Evolutionary conservation across 495 filamentous ascomycete genomes (phyloP).

Genomic region (Xylaria flabelliformis): DNA sequence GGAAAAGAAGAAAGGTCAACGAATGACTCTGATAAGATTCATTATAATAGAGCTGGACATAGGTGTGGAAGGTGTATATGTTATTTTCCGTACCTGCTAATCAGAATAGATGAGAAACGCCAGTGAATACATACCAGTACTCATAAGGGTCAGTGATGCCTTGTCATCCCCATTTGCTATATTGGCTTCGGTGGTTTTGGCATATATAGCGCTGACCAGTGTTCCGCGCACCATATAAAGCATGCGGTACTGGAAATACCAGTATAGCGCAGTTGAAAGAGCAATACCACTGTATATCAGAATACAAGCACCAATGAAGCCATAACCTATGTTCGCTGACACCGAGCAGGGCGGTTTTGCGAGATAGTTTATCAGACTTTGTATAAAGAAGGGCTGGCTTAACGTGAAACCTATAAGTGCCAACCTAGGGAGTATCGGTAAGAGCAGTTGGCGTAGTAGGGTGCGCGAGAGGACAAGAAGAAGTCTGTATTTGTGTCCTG

Average conservation of each 20-base stretch:
- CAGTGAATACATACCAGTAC: neutral
- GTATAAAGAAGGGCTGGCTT: conserved; percentile 69
- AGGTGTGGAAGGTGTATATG: no score
- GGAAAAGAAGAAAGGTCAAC: neutral
- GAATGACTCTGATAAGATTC: neutral
- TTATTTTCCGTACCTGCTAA: no score
- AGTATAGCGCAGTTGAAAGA: conserved; percentile 58
- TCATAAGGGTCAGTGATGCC: neutral
- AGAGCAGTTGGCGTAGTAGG: conserved; percentile 6
- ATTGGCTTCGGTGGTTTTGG: conserved; percentile 28
- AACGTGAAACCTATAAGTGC: conserved; percentile 58
- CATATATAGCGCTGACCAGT: conserved; percentile 57
- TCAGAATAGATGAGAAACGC: neutral
- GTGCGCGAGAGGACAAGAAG: neutral
- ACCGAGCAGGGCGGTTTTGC: conserved; percentile 46
- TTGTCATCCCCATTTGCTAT: neutral
- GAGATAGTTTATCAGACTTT: conserved; percentile 48
- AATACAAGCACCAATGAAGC: conserved; percentile 68
- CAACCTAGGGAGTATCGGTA: conserved; percentile 40
- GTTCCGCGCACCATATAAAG: conserved; percentile 67
- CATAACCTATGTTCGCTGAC: conserved; percentile 49
- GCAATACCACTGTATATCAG: conserved; percentile 68
- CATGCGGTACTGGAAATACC: conserved; percentile 56
- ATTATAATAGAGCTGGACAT: no score
- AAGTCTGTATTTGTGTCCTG: neutral